A percentile compares a stretch with the other conserved stretches of the same genome.
phyloP scores from a whole-genome alignment of 1,284 basidiomycete genomes.

The Neotropicomus parvogracilis region DNA sequence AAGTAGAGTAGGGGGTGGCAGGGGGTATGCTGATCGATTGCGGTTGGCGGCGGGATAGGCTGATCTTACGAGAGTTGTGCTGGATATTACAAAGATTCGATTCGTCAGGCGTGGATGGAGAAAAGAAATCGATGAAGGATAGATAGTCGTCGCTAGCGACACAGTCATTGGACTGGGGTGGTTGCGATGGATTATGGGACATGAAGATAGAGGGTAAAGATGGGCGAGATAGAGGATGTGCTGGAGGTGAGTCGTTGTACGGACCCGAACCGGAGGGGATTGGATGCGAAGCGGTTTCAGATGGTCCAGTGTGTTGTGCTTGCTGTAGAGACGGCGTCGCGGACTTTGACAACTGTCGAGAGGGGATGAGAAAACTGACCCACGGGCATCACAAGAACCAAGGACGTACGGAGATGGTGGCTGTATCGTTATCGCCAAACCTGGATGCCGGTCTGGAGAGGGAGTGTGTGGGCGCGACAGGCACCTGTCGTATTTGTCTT shows the following conservation, averaged over 20 bases:
- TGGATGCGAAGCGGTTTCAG: conserved; percentile 18
- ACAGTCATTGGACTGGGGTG: conserved; percentile 13
- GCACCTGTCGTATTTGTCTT: conserved; percentile 15
- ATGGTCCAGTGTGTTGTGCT: background rate
- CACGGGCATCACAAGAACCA: conserved; percentile 2
- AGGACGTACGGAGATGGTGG: conserved; percentile 19
- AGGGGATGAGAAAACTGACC: conserved; percentile 17
- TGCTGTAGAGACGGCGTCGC: conserved; percentile 4
- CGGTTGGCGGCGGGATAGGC: conserved; percentile 12
- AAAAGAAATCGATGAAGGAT: conserved; percentile 59
- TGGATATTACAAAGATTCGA: conserved; percentile 15
- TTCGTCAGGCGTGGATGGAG: conserved; percentile 35
- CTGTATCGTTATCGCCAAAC: conserved; percentile 24
- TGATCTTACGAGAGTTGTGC: background rate
- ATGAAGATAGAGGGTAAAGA: conserved; percentile 34
- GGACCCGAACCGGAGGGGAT: conserved; percentile 35
- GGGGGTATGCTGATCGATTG: conserved; percentile 24
- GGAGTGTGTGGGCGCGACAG: conserved; percentile 3
- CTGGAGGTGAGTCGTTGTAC: conserved; percentile 36
- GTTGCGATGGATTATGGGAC: conserved; percentile 16
- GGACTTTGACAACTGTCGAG: conserved; percentile 15
- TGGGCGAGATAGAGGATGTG: conserved; percentile 30
- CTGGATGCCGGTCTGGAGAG: conserved; percentile 13
- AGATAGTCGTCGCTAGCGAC: conserved; percentile 32
- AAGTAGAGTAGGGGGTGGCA: conserved; percentile 17